These are phyloP conservation scores for Neocatenulostroma microsporum DNA, from an alignment of 2,329 filamentous ascomycete genomes.

Conservation along the genomic window DNA sequence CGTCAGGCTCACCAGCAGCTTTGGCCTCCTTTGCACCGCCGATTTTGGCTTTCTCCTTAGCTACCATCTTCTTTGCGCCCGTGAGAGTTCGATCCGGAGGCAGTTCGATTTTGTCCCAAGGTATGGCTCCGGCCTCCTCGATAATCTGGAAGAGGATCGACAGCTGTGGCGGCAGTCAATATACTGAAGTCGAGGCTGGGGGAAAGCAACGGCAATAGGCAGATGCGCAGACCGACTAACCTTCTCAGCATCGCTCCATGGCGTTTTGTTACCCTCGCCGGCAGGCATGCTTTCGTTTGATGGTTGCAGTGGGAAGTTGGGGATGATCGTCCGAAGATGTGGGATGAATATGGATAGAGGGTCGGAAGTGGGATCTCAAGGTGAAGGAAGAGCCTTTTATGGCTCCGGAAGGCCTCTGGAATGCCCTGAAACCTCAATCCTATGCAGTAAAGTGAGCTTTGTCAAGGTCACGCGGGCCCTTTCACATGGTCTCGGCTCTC, in stretches of 20 bases:
- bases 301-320: constrained; percentile 5
- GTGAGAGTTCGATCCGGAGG: constrained; percentile 27
- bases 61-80: constrained; percentile 23
- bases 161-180: constrained; percentile 13
- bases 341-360: too few relatives aligned
- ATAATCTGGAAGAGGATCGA: constrained; percentile 25
- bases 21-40: constrained; percentile 5
- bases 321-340: constrained; percentile 1
- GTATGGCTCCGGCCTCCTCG: constrained; percentile 18
- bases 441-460: too few relatives aligned
- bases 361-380: too few relatives aligned
- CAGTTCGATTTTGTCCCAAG: constrained; percentile 23
- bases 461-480: too few relatives aligned
- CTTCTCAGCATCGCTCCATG: constrained; percentile 29
- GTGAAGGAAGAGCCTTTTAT: too few relatives aligned
- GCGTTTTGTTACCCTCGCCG: constrained; percentile 12
- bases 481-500: too few relatives aligned
- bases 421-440: too few relatives aligned
- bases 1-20: constrained; percentile 3
- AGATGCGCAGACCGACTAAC: constrained; percentile 9
- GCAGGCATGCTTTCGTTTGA: constrained; percentile 4
- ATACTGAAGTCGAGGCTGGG: too few relatives aligned
- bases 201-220: not conserved
- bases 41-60: constrained; percentile 26
- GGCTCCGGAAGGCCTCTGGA: too few relatives aligned